A percentile compares a stretch with the other conserved stretches of the same genome.
phyloP scores from a whole-genome alignment of 192 early-diverging fungal species.

The Rhizophagus sp. region DNA sequence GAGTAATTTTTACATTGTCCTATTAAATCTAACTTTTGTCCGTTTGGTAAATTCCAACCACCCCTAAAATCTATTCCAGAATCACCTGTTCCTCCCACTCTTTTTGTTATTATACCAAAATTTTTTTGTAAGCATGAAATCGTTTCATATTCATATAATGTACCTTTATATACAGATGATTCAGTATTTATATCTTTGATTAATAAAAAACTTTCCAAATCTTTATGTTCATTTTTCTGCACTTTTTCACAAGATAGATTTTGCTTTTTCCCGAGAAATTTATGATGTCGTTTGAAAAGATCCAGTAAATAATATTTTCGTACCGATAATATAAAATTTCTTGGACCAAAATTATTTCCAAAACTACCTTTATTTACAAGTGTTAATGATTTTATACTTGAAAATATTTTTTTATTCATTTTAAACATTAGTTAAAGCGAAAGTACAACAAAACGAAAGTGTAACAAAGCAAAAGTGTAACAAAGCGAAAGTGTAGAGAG shows the following conservation, averaged over 20 bases:
- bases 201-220: constrained; percentile 26
- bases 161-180: constrained; percentile 12
- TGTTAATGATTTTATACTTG: neutral
- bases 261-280: no score
- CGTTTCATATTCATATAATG: constrained; percentile 30
- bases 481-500: no score
- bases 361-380: neutral
- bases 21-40: constrained; percentile 14
- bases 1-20: constrained; percentile 25
- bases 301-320: no score
- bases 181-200: neutral
- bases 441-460: neutral
- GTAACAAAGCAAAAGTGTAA: no score
- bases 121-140: constrained; percentile 13
- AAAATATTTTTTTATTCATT: neutral
- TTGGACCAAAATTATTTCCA: neutral
- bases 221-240: neutral
- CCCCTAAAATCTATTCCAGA: constrained; percentile 29
- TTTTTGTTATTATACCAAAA: constrained; percentile 13
- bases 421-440: neutral
- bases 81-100: constrained; percentile 15
- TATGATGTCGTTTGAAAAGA: no score
- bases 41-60: neutral
- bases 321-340: no score
- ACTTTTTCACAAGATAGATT: neutral